phyloP scores from a whole-genome alignment of 306 rosid genomes.

The Gynostemma pentaphyllum region DNA sequence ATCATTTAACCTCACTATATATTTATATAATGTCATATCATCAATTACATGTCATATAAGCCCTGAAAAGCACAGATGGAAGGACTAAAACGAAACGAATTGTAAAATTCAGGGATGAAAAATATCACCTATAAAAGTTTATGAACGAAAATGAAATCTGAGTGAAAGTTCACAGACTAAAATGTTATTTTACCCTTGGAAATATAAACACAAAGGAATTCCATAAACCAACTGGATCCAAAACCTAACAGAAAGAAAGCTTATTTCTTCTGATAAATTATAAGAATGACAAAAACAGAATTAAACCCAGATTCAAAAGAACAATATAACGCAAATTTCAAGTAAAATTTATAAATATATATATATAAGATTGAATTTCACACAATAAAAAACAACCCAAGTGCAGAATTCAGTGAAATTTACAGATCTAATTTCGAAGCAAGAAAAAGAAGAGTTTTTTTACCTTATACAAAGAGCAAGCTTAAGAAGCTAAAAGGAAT shows the following conservation, averaged over 20 bases:
- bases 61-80: no score
- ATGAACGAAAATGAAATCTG: no score
- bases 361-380: not conserved
- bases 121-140: no score
- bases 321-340: not conserved
- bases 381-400: not conserved
- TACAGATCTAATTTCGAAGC: not conserved
- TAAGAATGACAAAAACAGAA: not conserved
- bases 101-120: no score
- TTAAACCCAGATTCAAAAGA: not conserved
- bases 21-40: no score
- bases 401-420: not conserved
- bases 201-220: no score
- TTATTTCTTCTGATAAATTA: not conserved
- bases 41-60: no score
- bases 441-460: slow-evolving; percentile 7
- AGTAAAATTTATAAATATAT: not conserved
- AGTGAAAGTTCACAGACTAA: no score
- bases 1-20: no score
- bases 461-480: not conserved
- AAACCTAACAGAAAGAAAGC: not conserved
- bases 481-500: not conserved
- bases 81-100: no score
- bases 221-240: not conserved
- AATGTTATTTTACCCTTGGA: no score